Conservation (phyloP, 371 early-diverging fungal genomes). For the Blakeslea trispora region DNA sequence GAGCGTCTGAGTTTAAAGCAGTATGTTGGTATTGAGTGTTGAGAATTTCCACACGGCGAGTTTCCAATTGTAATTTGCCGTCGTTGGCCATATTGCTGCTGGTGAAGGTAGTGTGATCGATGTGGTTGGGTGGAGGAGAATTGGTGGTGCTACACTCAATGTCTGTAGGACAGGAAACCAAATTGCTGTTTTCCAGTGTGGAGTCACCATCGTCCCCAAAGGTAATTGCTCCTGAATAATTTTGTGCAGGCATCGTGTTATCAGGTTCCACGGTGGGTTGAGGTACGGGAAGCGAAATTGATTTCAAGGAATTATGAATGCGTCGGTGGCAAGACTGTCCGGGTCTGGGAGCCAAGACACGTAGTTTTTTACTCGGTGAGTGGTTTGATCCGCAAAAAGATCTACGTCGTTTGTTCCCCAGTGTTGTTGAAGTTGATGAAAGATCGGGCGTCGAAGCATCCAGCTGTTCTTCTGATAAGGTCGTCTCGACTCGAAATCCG, state of each 20-base stretch:
- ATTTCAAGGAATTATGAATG: slow-evolving; percentile 9
- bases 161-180: slow-evolving; percentile 22
- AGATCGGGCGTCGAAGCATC: slow-evolving; percentile 2
- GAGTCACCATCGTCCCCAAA: slow-evolving; percentile 6
- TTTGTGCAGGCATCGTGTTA: background rate
- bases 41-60: slow-evolving; percentile 13
- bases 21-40: background rate
- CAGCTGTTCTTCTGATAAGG: slow-evolving; percentile 17
- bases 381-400: slow-evolving; percentile 28
- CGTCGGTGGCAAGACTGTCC: background rate
- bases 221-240: slow-evolving; percentile 7
- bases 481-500: slow-evolving; percentile 21
- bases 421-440: slow-evolving; percentile 5
- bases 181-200: slow-evolving; percentile 10
- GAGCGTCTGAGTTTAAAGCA: background rate
- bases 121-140: slow-evolving; percentile 2
- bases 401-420: slow-evolving; percentile 21
- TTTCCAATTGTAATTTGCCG: slow-evolving; percentile 5
- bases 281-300: background rate
- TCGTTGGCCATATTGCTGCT: background rate
- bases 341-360: slow-evolving; percentile 23
- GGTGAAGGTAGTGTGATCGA: slow-evolving; percentile 2
- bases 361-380: slow-evolving; percentile 14
- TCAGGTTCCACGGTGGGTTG: slow-evolving; percentile 4
- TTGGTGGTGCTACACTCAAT: slow-evolving; percentile 1